Evolutionary conservation across 2,329 filamentous ascomycete species (phyloP).

Genomic region (Metarhizium album): DNA sequence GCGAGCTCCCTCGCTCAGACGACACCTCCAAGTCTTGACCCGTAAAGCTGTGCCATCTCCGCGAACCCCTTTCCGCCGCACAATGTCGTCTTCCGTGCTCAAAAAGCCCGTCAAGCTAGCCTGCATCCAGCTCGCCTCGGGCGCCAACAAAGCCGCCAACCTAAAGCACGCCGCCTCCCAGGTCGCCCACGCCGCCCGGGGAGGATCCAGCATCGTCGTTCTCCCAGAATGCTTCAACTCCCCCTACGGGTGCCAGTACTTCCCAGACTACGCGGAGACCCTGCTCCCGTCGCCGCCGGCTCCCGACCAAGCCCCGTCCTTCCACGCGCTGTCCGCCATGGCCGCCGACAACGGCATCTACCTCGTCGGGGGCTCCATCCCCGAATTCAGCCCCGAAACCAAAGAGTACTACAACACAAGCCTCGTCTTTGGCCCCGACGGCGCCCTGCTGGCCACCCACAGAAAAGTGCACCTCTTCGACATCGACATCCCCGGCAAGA

Average conservation of each 20-base stretch:
- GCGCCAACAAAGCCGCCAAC: slow-evolving; percentile 75
- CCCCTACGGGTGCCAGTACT: slow-evolving; percentile 84
- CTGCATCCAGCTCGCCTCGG: slow-evolving; percentile 70
- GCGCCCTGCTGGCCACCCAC: slow-evolving; percentile 74
- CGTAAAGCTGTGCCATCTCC: slow-evolving; percentile 6
- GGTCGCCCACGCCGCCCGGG: slow-evolving; percentile 66
- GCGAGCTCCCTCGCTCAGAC: neutral
- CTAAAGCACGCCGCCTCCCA: slow-evolving; percentile 70
- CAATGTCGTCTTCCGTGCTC: slow-evolving; percentile 40
- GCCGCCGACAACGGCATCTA: slow-evolving; percentile 71
- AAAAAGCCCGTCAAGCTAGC: slow-evolving; percentile 71
- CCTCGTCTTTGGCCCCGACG: slow-evolving; percentile 68
- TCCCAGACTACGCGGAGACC: slow-evolving; percentile 83
- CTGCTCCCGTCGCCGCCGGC: slow-evolving; percentile 68
- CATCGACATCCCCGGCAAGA: slow-evolving; percentile 93
- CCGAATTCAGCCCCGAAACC: slow-evolving; percentile 54
- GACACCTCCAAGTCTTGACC: neutral
- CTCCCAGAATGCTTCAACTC: slow-evolving; percentile 99
- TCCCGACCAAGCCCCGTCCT: slow-evolving; percentile 63
- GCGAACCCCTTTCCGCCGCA: slow-evolving; percentile 17
- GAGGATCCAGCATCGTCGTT: slow-evolving; percentile 77
- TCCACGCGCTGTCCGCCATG: slow-evolving; percentile 70
- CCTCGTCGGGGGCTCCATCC: slow-evolving; percentile 85
- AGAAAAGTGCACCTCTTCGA: slow-evolving; percentile 96
- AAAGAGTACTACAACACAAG: slow-evolving; percentile 82